A percentile compares a stretch with the other conserved stretches of the same genome.
Evolutionary conservation across 106 monocot genomes (phyloP).

Genomic region (Vanilla planifolia): DNA sequence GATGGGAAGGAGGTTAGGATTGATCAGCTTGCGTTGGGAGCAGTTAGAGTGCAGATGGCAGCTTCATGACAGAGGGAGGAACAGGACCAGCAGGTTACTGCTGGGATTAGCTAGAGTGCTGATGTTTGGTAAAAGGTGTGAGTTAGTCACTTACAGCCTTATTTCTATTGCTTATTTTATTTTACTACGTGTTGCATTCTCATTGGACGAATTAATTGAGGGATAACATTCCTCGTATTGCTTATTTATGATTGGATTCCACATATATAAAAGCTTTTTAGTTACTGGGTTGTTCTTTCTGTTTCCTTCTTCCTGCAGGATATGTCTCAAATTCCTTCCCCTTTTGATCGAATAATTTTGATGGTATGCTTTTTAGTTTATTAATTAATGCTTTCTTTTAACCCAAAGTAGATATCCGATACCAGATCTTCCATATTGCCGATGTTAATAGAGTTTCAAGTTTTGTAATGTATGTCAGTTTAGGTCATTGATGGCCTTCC

Average conservation of each 20-base stretch:
- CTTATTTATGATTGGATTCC: neutral
- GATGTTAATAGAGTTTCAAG: neutral
- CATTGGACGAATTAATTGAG: neutral
- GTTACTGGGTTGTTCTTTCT: neutral
- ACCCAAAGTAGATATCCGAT: too few species aligned
- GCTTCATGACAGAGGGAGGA: too few species aligned
- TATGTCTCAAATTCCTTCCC: constrained; percentile 57
- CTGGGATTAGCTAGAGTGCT: too few species aligned
- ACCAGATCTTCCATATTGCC: too few species aligned
- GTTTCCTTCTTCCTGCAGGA: constrained; percentile 38
- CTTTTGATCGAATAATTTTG: constrained; percentile 68
- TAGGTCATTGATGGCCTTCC: constrained; percentile 98
- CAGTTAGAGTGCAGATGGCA: too few species aligned
- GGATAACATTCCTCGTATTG: neutral
- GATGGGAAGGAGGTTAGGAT: too few species aligned
- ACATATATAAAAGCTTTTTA: neutral
- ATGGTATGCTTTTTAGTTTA: constrained; percentile 52
- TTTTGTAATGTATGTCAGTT: constrained; percentile 10
- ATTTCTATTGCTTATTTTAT: too few species aligned
- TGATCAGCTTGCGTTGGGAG: too few species aligned
- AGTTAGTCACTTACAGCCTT: too few species aligned
- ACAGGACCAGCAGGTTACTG: too few species aligned
- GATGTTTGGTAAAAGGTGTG: too few species aligned
- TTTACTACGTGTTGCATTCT: neutral
- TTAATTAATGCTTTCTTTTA: neutral